Evolutionary conservation across 805 yeast species (phyloP).

Genomic region (Suhomyces sp.): DNA sequence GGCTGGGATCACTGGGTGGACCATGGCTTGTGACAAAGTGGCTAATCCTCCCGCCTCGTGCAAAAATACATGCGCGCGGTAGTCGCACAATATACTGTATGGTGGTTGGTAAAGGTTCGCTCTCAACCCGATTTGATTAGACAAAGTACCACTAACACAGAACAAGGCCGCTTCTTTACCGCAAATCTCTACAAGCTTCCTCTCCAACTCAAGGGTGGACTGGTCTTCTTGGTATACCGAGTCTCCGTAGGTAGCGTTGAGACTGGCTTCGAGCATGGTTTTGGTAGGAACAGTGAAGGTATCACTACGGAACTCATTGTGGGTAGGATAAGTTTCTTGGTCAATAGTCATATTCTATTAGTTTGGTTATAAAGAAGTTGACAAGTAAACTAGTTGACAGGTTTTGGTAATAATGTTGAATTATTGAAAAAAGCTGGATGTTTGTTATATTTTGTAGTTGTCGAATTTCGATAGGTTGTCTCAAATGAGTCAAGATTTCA

Average conservation of each 20-base stretch:
- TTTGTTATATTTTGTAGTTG: neutral
- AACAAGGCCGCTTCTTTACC: constrained; percentile 80
- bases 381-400: neutral
- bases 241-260: constrained; percentile 67
- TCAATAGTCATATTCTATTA: constrained; percentile 12
- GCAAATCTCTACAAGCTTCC: constrained; percentile 59
- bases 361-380: neutral
- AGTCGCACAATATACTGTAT: constrained; percentile 79
- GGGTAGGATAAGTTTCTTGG: constrained; percentile 22
- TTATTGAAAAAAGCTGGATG: neutral
- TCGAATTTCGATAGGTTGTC: neutral
- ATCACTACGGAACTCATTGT: constrained; percentile 56
- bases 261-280: constrained; percentile 45
- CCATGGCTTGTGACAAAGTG: constrained; percentile 88
- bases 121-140: constrained; percentile 84
- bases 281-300: constrained; percentile 86
- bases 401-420: neutral
- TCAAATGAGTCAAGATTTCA: neutral
- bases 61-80: constrained; percentile 77
- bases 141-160: constrained; percentile 86
- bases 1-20: constrained; percentile 71
- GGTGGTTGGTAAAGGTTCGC: constrained; percentile 80
- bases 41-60: constrained; percentile 93
- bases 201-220: constrained; percentile 63
- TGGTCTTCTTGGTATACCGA: constrained; percentile 85